Evolutionary conservation across 345 rosid genomes (phyloP).

Genomic region (Brassica nigra): DNA sequence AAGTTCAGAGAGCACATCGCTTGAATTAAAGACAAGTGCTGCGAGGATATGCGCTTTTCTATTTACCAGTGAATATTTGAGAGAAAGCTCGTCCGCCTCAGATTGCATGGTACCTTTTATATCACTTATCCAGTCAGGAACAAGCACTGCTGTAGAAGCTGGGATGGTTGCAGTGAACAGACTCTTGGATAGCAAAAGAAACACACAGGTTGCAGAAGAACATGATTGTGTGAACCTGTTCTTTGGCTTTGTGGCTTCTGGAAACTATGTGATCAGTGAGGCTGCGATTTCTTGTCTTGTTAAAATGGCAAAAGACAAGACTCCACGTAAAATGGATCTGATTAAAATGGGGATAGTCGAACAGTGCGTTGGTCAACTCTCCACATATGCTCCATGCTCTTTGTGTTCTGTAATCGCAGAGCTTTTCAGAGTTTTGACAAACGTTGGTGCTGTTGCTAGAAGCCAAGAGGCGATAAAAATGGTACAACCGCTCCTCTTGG

Average conservation of each 20-base stretch:
- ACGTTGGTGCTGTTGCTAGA: constrained; percentile 78
- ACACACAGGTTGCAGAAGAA: constrained; percentile 56
- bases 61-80: constrained; percentile 51
- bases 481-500: constrained; percentile 76
- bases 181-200: constrained; percentile 64
- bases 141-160: constrained; percentile 52
- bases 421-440: constrained; percentile 80
- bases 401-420: constrained; percentile 71
- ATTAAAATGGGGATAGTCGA: constrained; percentile 76
- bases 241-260: constrained; percentile 59
- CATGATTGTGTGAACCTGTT: constrained; percentile 61
- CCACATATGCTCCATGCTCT: constrained; percentile 61
- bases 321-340: constrained; percentile 67
- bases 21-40: constrained; percentile 68
- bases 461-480: constrained; percentile 73
- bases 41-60: constrained; percentile 67
- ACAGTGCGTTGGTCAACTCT: constrained; percentile 61
- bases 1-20: constrained; percentile 56
- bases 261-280: constrained; percentile 60
- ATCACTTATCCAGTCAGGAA: constrained; percentile 59
- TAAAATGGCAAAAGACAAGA: constrained; percentile 84
- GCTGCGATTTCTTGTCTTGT: constrained; percentile 71
- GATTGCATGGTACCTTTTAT: constrained; percentile 69
- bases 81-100: constrained; percentile 55
- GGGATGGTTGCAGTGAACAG: constrained; percentile 76